These are phyloP conservation scores for Leccinum pachyderme DNA, from an alignment of 1,284 basidiomycete species.

Conservation along the genomic window DNA sequence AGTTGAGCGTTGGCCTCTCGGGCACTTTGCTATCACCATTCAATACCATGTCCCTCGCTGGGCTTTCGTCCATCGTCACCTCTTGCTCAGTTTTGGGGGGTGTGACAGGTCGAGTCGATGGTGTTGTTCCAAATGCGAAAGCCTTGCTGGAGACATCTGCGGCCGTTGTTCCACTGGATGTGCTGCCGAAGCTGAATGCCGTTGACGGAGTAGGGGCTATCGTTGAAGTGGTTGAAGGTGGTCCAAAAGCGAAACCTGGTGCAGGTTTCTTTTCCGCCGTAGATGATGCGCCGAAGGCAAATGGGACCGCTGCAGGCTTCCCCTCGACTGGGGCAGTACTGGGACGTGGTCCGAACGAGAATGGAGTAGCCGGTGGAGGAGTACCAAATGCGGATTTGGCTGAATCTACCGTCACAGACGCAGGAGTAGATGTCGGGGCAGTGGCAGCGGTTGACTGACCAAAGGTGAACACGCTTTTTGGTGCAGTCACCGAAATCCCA, in stretches of 20 bases:
- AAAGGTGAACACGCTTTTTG: constrained; percentile 30
- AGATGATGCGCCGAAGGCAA: constrained; percentile 31
- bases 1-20: constrained; percentile 42
- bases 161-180: constrained; percentile 26
- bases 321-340: constrained; percentile 19
- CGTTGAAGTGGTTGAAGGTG: constrained; percentile 24
- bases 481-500: constrained; percentile 5
- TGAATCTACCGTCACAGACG: constrained; percentile 11
- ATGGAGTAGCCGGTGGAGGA: constrained; percentile 22
- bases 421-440: constrained; percentile 8
- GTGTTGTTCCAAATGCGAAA: constrained; percentile 30
- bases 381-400: constrained; percentile 30
- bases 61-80: constrained; percentile 70
- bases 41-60: constrained; percentile 49
- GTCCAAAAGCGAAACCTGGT: constrained; percentile 32
- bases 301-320: constrained; percentile 24
- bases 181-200: constrained; percentile 34
- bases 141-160: constrained; percentile 33
- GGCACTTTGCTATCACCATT: constrained; percentile 33
- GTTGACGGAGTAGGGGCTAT: constrained; percentile 22
- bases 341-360: constrained; percentile 29
- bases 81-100: constrained; percentile 59
- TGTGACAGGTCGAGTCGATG: constrained; percentile 42
- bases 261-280: constrained; percentile 26
- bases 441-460: constrained; percentile 17